Evolutionary conservation across 2,329 filamentous ascomycete species (phyloP).

Genomic region (Cladosporium oxysporum): DNA sequence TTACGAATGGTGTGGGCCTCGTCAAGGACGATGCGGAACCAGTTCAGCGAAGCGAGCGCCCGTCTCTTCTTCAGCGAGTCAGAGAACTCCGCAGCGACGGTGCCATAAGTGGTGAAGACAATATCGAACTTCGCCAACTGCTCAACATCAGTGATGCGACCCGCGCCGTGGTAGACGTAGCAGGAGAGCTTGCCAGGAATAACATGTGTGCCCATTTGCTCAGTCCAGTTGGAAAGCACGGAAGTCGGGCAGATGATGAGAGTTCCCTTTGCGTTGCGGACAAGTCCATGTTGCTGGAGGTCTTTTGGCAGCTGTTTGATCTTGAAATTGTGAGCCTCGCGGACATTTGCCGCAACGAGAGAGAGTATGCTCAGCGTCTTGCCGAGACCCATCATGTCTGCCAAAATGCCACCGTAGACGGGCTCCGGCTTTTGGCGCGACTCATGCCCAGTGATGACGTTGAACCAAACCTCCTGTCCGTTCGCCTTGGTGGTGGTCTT

Average conservation of each 20-base stretch:
- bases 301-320: slow-evolving; percentile 45
- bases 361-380: slow-evolving; percentile 76
- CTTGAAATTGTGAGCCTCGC: slow-evolving; percentile 65
- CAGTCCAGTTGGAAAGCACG: slow-evolving; percentile 91
- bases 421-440: slow-evolving; percentile 37
- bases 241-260: slow-evolving; percentile 87
- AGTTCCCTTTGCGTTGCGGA: slow-evolving; percentile 73
- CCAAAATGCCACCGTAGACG: slow-evolving; percentile 49
- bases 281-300: slow-evolving; percentile 38
- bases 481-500: slow-evolving; percentile 59
- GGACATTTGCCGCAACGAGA: slow-evolving; percentile 67
- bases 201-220: slow-evolving; percentile 84
- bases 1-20: slow-evolving; percentile 95
- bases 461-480: slow-evolving; percentile 67
- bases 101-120: slow-evolving; percentile 90
- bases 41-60: slow-evolving; percentile 76
- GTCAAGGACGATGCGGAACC: slow-evolving; percentile 92
- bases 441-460: slow-evolving; percentile 79
- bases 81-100: slow-evolving; percentile 70
- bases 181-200: slow-evolving; percentile 64
- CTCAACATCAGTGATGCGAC: slow-evolving; percentile 67
- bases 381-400: slow-evolving; percentile 55
- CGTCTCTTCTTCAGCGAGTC: slow-evolving; percentile 46
- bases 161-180: slow-evolving; percentile 84
- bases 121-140: slow-evolving; percentile 75